Percentiles rank a stretch among this genome's conserved stretches.
Conservation (phyloP, 2,329 filamentous ascomycete species). For the Colletotrichum camelliae region DNA sequence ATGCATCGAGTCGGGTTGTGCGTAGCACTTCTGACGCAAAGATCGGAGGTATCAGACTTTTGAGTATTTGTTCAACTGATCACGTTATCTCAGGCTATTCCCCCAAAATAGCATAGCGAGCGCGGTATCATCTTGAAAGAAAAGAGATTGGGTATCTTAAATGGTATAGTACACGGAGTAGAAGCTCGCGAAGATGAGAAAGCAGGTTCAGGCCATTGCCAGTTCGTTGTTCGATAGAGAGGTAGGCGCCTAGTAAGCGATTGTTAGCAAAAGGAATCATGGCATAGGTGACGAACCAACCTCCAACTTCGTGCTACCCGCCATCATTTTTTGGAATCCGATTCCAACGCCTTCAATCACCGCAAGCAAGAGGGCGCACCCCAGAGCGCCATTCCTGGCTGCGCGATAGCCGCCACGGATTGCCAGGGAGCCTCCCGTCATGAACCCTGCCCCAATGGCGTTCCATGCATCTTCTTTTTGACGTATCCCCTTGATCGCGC, state of each 20-base stretch:
- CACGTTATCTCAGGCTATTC: neutral
- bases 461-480: constrained; percentile 95
- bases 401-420: constrained; percentile 88
- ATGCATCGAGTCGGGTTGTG: rapidly evolving
- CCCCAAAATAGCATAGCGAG: rapidly evolving
- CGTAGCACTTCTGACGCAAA: neutral
- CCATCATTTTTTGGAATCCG: constrained; percentile 92
- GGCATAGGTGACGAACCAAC: constrained; percentile 40
- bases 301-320: constrained; percentile 85
- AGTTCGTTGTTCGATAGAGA: neutral
- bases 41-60: neutral
- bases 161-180: neutral
- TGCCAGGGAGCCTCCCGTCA: constrained; percentile 90
- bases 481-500: constrained; percentile 89
- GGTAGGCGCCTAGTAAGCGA: neutral
- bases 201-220: neutral
- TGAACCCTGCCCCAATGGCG: constrained; percentile 95
- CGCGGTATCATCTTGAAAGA: neutral
- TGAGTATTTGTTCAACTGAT: rapidly evolving
- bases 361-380: constrained; percentile 89
- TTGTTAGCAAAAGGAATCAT: neutral
- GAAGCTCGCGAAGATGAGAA: neutral
- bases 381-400: constrained; percentile 92
- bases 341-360: constrained; percentile 90
- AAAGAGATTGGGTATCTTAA: neutral